Evolutionary conservation across 768 basidiomycete genomes (phyloP).

Genomic region (Lentinus tigrinus): DNA sequence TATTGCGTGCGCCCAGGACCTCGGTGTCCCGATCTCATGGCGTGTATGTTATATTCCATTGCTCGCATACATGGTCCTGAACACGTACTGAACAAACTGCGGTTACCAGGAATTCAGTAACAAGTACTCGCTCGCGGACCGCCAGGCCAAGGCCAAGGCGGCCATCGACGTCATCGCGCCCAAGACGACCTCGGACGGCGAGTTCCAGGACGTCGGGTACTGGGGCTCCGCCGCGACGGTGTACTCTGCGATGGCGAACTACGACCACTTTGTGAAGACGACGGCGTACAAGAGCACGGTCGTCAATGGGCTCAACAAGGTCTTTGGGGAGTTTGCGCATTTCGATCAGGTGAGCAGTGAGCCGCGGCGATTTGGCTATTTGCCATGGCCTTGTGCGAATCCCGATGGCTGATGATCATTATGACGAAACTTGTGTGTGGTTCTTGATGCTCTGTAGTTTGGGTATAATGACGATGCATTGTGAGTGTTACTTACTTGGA

Average conservation of each 20-base stretch:
- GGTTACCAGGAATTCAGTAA: slow-evolving; percentile 41
- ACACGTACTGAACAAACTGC: not conserved
- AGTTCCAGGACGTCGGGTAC: slow-evolving; percentile 51
- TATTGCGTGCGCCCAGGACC: slow-evolving; percentile 32
- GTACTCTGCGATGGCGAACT: slow-evolving; percentile 46
- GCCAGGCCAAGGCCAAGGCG: slow-evolving; percentile 41
- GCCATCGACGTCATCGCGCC: slow-evolving; percentile 42
- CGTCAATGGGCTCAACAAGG: slow-evolving; percentile 40
- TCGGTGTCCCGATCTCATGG: slow-evolving; percentile 44
- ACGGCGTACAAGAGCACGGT: slow-evolving; percentile 39
- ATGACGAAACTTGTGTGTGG: not conserved
- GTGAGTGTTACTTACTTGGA: slow-evolving; percentile 25
- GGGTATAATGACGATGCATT: slow-evolving; percentile 50
- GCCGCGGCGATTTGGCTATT: not conserved
- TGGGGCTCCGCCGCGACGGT: slow-evolving; percentile 43
- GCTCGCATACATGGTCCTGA: not conserved
- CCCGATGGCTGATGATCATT: too few species aligned
- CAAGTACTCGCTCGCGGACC: slow-evolving; percentile 36
- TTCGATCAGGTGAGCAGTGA: slow-evolving; percentile 34
- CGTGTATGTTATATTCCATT: slow-evolving; percentile 33
- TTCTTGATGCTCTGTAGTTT: slow-evolving; percentile 18
- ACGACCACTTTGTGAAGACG: slow-evolving; percentile 40
- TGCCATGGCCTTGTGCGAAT: not conserved
- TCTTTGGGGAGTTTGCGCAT: slow-evolving; percentile 36
- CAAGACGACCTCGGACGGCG: slow-evolving; percentile 35